These are phyloP conservation scores for Coix lacrymajobi DNA, from an alignment of 176 grass and related monocot species.

Conservation along the genomic window DNA sequence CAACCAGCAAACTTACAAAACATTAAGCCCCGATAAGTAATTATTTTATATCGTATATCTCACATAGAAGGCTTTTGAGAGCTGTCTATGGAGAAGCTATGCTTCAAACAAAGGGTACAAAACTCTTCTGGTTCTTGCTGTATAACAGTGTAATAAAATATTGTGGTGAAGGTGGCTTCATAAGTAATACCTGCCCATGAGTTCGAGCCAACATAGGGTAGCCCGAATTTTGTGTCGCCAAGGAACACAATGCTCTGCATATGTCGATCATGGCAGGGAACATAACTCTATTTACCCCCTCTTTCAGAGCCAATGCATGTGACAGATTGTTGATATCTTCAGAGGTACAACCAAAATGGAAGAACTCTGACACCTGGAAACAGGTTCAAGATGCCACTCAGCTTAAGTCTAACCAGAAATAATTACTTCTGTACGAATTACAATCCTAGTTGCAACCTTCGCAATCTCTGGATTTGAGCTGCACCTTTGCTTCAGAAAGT, in stretches of 20 bases:
- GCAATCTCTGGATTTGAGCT: conserved; percentile 65
- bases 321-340: conserved; percentile 92
- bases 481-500: conserved; percentile 93
- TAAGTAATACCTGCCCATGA: conserved; percentile 71
- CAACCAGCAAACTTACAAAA: not conserved
- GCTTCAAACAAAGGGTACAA: not conserved
- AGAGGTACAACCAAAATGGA: conserved; percentile 95
- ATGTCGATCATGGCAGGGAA: conserved; percentile 70
- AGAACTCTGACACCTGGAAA: conserved; percentile 77
- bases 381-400: conserved; percentile 16
- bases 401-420: not conserved
- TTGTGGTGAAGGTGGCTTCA: not conserved
- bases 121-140: not conserved
- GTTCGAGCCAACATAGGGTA: conserved; percentile 77
- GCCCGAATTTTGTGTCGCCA: conserved; percentile 62
- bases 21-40: not conserved
- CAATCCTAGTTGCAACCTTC: conserved; percentile 25
- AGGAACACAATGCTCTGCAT: conserved; percentile 38
- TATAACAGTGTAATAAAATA: not conserved
- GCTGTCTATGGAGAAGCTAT: not conserved
- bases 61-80: not conserved
- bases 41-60: not conserved
- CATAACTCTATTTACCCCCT: conserved; percentile 58
- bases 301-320: conserved; percentile 78
- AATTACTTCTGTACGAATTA: not conserved